A percentile compares a stretch with the other conserved stretches of the same genome.
Conservation (phyloP, 2,329 filamentous ascomycete genomes). For the Domatiomyces globalis region DNA sequence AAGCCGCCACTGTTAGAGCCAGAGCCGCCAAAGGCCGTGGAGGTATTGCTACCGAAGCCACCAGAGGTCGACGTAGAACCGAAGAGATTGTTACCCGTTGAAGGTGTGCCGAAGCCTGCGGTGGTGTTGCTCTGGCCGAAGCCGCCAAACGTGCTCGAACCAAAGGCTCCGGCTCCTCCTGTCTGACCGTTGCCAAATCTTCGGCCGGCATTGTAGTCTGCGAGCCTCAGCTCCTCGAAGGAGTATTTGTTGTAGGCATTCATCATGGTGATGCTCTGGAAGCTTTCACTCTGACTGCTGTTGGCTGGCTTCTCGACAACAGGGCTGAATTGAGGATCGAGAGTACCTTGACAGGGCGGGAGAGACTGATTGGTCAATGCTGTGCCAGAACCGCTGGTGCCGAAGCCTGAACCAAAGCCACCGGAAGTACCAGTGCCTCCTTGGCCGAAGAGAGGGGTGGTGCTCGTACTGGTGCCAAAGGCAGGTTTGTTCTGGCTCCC, state of each 20-base stretch:
- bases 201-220: slow-evolving; percentile 77
- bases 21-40: slow-evolving; percentile 29
- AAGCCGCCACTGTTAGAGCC: slow-evolving; percentile 29
- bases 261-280: slow-evolving; percentile 37
- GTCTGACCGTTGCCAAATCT: slow-evolving; percentile 71
- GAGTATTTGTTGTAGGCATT: slow-evolving; percentile 62
- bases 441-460: slow-evolving; percentile 15
- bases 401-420: slow-evolving; percentile 28
- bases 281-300: slow-evolving; percentile 27
- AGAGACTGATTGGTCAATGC: slow-evolving; percentile 27
- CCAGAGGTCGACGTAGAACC: slow-evolving; percentile 23
- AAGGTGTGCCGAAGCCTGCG: slow-evolving; percentile 15
- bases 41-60: slow-evolving; percentile 24
- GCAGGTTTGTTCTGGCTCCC: slow-evolving; percentile 31
- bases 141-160: slow-evolving; percentile 40
- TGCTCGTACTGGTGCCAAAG: slow-evolving; percentile 31
- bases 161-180: slow-evolving; percentile 62
- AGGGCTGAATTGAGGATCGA: slow-evolving; percentile 31
- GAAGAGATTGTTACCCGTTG: slow-evolving; percentile 20
- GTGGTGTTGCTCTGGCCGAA: slow-evolving; percentile 23
- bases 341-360: slow-evolving; percentile 32
- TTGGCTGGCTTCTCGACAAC: slow-evolving; percentile 29
- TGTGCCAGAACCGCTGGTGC: slow-evolving; percentile 24
- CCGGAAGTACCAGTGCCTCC: slow-evolving; percentile 16
- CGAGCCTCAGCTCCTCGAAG: slow-evolving; percentile 66